phyloP scores from a whole-genome alignment of 768 basidiomycete genomes.

The Suillus sp. region DNA sequence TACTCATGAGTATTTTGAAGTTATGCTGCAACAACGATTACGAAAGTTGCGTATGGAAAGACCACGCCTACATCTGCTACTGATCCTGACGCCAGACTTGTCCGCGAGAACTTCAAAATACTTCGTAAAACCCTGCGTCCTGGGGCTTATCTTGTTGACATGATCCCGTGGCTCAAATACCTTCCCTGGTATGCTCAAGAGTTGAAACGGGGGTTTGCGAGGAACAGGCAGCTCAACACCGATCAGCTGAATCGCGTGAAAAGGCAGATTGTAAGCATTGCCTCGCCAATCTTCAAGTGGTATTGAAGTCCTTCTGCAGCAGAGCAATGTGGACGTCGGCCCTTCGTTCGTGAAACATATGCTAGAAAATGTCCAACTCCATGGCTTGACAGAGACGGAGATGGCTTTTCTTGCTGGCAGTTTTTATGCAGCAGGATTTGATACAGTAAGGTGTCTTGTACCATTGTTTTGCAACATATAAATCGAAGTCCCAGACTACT shows the following conservation, averaged over 20 bases:
- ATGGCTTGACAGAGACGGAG: background rate
- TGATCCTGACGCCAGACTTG: background rate
- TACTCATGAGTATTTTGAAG: background rate
- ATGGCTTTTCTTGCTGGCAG: background rate
- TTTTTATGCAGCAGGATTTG: conserved; percentile 4
- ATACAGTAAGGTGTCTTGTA: background rate
- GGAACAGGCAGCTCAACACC: background rate
- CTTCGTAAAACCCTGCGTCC: background rate
- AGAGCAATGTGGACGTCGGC: background rate
- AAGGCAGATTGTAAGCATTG: background rate
- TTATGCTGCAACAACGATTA: background rate
- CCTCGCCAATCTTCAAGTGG: background rate
- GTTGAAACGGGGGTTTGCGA: background rate
- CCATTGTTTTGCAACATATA: background rate
- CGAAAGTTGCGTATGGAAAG: background rate
- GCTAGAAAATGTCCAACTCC: background rate
- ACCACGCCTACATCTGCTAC: background rate
- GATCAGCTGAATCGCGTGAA: conserved; percentile 1
- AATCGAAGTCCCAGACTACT: background rate
- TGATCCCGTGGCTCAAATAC: background rate
- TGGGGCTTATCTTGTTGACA: background rate
- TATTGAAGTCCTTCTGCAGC: background rate
- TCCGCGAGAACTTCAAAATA: background rate
- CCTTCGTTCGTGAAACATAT: background rate
- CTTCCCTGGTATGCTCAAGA: conserved; percentile 1